A percentile compares a stretch with the other conserved stretches of the same genome.
These are phyloP conservation scores for Allium fistulosum DNA, from an alignment of 106 monocot genomes.

Conservation along the genomic window DNA sequence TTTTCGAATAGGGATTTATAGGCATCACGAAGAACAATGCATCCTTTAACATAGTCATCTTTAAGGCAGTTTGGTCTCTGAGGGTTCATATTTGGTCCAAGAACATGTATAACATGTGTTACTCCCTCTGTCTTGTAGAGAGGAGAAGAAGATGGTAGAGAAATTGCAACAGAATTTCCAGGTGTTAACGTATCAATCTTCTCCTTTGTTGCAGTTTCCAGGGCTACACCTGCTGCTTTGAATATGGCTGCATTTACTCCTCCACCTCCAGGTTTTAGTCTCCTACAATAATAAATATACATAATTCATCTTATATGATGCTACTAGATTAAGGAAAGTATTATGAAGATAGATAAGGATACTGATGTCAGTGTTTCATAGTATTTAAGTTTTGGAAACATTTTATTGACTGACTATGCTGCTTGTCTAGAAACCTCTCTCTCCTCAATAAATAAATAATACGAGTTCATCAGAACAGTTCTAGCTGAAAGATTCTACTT, in stretches of 20 bases:
- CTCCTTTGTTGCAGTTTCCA: conserved; percentile 73
- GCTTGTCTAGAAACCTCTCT: no score
- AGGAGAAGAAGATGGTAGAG: conserved; percentile 68
- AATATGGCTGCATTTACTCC: conserved; percentile 98
- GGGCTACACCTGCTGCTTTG: conserved; percentile 62
- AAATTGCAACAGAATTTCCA: conserved; percentile 57
- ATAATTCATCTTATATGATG: no score
- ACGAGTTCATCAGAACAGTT: no score
- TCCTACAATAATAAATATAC: conserved; percentile 34
- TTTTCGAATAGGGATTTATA: conserved; percentile 72
- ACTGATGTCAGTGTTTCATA: no score
- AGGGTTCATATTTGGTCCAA: conserved; percentile 96
- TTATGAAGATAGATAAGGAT: no score
- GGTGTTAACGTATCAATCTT: conserved; percentile 60
- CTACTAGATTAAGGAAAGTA: no score
- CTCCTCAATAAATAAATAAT: no score
- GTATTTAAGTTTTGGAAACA: no score
- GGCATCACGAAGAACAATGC: conserved; percentile 64
- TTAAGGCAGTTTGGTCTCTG: conserved; percentile 79
- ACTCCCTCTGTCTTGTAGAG: conserved; percentile 73
- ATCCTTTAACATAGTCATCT: conserved; percentile 71
- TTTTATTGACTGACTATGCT: no score
- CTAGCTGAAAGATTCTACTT: no score
- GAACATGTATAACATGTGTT: conserved; percentile 92
- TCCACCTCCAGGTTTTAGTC: conserved; percentile 84